Base-by-base conservation (phyloP, 1,284 basidiomycete genomes). In the Ustilago crameri region DNA sequence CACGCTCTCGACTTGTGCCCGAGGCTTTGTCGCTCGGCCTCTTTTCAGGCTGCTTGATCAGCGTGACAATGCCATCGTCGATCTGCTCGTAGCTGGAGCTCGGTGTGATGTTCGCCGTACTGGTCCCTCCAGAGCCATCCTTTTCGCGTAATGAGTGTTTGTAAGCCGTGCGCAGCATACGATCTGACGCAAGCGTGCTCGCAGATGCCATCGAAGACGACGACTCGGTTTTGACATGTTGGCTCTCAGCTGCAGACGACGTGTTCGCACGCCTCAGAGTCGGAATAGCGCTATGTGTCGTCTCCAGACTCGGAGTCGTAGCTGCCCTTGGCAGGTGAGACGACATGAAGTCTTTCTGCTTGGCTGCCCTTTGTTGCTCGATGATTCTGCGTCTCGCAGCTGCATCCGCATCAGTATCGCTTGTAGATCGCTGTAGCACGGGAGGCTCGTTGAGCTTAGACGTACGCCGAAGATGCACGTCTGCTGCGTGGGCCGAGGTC, bases 21-120 rank as follows among this genome's bases (percentile, higher is more conserved):
- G 55, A 50, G 26, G 48, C 18, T 38, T 22, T 30, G 14, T 18
- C 32, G 14, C 50, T 17, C 26, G 17, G 35, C 35, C 17, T 37
- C 35, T 9, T 17, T 17, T 5, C 5, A 17, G 35, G 14, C 35
- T 37, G 8, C 35, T 37, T 15, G 5, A n/a, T n/a, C 5, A 9
- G 35, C 35, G 8, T 15, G 35, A 5, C 35, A 5, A 37, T 17
- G 17, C 15, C 57, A 23, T 71, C 61, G 9, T 54, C 44, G 34
- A 68, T 57, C 2, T 44, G 56, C 30, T 69, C 72, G 37, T 59
- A 76, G 56, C 75, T 76, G 42, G 75, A 62, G 57, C 75, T 76
- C 14, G 75, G 75, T 45, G 75, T 76, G 10, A 76, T 66, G 35
- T 52, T 54, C 23, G 58, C 18, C 2, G 48, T 49, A 18, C 17